phyloP scores from a whole-genome alignment of 306 rosid genomes.

The Gastrolobium bilobum region DNA sequence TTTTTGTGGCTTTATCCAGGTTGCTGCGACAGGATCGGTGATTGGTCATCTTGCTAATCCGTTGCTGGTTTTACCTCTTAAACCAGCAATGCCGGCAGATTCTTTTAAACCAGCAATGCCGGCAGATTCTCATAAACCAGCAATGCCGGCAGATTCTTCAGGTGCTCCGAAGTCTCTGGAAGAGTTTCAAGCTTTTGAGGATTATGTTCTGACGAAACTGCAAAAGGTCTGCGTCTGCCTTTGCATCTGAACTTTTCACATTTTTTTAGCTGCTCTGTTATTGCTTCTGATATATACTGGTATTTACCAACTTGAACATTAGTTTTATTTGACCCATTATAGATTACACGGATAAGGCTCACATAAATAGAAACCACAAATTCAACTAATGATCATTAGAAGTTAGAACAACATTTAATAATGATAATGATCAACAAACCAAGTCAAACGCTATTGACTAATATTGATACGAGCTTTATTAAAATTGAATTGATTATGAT shows the following conservation, averaged over 20 bases:
- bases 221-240: slow-evolving; percentile 73
- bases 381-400: too few species aligned
- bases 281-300: neutral
- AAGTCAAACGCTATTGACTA: too few species aligned
- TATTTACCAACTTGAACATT: too few species aligned
- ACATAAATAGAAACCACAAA: too few species aligned
- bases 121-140: too few species aligned
- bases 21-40: slow-evolving; percentile 69
- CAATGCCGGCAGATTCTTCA: slow-evolving; percentile 51
- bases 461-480: too few species aligned
- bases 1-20: slow-evolving; percentile 57
- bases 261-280: neutral
- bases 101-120: neutral
- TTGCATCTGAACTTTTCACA: slow-evolving; percentile 2
- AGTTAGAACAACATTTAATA: too few species aligned
- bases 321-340: too few species aligned
- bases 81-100: slow-evolving; percentile 61
- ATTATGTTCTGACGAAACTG: slow-evolving; percentile 81
- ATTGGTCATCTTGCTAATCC: slow-evolving; percentile 86
- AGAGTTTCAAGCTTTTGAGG: slow-evolving; percentile 83
- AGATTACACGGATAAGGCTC: too few species aligned
- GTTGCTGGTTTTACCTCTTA: slow-evolving; percentile 81
- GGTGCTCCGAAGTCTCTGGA: slow-evolving; percentile 58
- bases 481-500: too few species aligned
- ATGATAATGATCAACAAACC: too few species aligned